Conservation (phyloP, 2,329 filamentous ascomycete species). For the Alternaria sp. region DNA sequence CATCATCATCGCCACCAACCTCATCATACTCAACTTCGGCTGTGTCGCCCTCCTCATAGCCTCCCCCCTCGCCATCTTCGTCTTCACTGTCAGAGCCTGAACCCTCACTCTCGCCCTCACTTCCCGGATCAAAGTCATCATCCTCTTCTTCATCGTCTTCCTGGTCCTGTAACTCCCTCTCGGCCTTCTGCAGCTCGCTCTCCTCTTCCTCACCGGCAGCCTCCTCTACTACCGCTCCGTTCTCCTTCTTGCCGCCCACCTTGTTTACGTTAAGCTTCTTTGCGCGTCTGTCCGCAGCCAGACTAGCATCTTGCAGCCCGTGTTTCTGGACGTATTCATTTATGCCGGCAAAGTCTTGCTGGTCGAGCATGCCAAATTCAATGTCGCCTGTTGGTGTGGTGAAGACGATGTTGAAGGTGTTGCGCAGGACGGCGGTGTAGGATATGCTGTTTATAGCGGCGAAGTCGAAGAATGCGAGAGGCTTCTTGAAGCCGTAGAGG, state of each 20-base stretch:
- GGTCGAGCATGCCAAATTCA: constrained; percentile 73
- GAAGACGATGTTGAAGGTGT: constrained; percentile 72
- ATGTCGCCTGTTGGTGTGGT: constrained; percentile 63
- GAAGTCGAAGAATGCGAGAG: constrained; percentile 69
- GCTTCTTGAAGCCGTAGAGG: constrained; percentile 72
- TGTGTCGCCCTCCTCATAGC: constrained; percentile 42
- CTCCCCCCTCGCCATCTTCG: constrained; percentile 39
- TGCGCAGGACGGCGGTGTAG: constrained; percentile 71
- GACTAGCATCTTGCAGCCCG: constrained; percentile 68
- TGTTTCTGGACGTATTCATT: constrained; percentile 70
- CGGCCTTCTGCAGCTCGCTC: constrained; percentile 52
- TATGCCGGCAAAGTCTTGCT: constrained; percentile 69
- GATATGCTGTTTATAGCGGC: constrained; percentile 66
- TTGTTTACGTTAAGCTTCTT: constrained; percentile 66
- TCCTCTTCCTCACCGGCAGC: constrained; percentile 46
- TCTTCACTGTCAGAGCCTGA: constrained; percentile 49
- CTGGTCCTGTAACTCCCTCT: constrained; percentile 47
- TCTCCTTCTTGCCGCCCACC: constrained; percentile 35
- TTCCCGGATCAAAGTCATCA: constrained; percentile 55
- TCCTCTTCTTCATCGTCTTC: constrained; percentile 55
- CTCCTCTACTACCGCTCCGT: constrained; percentile 8
- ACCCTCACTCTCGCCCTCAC: constrained; percentile 53
- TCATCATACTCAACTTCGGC: constrained; percentile 26
- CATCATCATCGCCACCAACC: constrained; percentile 28
- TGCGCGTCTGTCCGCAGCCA: constrained; percentile 67